Evolutionary conservation across 768 basidiomycete genomes (phyloP), one percentile per base, ranked within the genome.

Genomic region (Pleurotus platypus): DNA sequence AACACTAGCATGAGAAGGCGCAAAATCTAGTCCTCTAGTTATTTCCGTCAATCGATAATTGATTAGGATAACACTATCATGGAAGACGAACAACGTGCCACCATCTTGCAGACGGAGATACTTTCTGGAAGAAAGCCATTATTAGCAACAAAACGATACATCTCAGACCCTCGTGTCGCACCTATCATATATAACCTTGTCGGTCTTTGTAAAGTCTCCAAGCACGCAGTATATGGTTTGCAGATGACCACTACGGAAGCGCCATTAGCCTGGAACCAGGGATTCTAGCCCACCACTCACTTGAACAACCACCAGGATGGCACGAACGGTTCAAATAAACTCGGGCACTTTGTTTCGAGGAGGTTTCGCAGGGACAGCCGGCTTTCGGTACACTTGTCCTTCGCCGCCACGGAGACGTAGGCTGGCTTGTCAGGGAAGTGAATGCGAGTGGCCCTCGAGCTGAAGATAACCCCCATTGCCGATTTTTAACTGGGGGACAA

Each of bases 11-110:
- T 68, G 67, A 15, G 74, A 65, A 12, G 81, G 83, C 27, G 85
- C 79, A 63, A 86, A 85, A 67, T 89, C 87, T 16, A 89, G 68
- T n/a, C 85, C 86, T 46, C 86, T 89, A 61, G 5, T 61, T 46
- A 45, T 46, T 47, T 55, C 27, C 15, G 47, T 47, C 15, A 39
- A 22, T 35, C 30, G 37, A 35, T 16, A 11, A 35, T 15, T 5
- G n/a, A 9, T 38, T 39, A 15, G 38, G 18, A 53, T 37, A 51
- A 46, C 20, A 35, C 48, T 22, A 6, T 50, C 49, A 11, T 18
- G 1, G 46, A 13, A 35, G 43, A 69, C 81, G 62, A 63, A 87
- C 86, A 89, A 58, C 22, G 86, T 87, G 6, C 87, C 87, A 30
- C 86, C 86, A 61, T 89, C 87, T 15, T 71, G 66, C 16, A 84